These are phyloP conservation scores for Talaromyces funiculosus DNA, from an alignment of 2,329 filamentous ascomycete species.

Conservation along the genomic window DNA sequence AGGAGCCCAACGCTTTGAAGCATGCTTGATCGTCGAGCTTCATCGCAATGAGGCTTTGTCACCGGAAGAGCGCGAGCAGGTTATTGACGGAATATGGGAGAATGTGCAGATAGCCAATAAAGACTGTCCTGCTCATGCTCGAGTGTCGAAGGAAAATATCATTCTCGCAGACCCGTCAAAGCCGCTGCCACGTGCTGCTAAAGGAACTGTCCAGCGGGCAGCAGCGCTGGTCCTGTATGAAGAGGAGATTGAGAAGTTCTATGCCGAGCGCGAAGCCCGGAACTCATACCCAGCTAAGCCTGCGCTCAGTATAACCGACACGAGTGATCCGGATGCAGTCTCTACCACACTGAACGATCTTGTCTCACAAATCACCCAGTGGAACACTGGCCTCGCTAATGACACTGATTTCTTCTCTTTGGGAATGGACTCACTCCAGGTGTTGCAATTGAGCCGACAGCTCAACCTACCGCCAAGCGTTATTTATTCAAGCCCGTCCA, in stretches of 20 bases:
- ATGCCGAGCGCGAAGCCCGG: not conserved
- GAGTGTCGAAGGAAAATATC: slow-evolving; percentile 2
- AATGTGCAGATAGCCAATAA: slow-evolving; percentile 5
- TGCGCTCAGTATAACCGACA: not conserved
- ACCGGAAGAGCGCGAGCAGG: not conserved
- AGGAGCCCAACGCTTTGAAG: slow-evolving; percentile 9
- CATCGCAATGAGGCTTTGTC: not conserved
- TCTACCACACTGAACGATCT: not conserved
- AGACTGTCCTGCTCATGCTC: slow-evolving; percentile 5
- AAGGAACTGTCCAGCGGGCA: slow-evolving; percentile 9
- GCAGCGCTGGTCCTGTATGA: slow-evolving; percentile 3
- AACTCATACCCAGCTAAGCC: not conserved
- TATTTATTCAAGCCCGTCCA: not conserved
- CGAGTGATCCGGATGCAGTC: not conserved
- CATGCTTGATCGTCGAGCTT: slow-evolving; percentile 9
- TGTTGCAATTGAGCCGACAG: slow-evolving; percentile 2
- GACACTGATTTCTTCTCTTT: slow-evolving; percentile 8
- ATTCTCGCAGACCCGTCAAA: not conserved
- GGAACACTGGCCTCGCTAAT: not conserved
- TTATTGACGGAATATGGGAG: slow-evolving; percentile 6
- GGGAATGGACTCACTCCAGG: slow-evolving; percentile 10
- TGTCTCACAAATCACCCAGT: not conserved
- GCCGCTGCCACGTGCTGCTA: slow-evolving; percentile 5
- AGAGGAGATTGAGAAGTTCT: slow-evolving; percentile 5
- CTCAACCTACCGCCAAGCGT: not conserved